phyloP scores from a whole-genome alignment of 441 rosid genomes.

The Erysimum cheiri region DNA sequence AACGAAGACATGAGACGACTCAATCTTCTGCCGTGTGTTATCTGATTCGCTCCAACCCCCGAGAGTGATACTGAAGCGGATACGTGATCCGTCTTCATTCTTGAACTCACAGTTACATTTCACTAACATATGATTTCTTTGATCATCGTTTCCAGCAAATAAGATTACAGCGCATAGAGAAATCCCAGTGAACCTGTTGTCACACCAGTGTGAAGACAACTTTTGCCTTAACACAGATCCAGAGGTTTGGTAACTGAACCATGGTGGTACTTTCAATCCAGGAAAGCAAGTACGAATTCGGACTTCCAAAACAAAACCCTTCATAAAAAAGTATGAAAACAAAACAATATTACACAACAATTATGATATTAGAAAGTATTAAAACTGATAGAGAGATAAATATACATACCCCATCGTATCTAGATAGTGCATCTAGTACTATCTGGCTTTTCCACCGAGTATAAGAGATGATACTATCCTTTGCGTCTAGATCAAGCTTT shows the following conservation, averaged over 20 bases:
- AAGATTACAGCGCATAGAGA: slow-evolving; percentile 21
- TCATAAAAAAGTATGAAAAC: not conserved
- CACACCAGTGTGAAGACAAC: slow-evolving; percentile 11
- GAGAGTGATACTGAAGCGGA: not conserved
- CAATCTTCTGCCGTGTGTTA: not conserved
- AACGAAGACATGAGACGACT: slow-evolving; percentile 19
- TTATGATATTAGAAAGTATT: too few species aligned
- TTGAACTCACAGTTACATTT: not conserved
- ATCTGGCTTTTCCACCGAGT: not conserved
- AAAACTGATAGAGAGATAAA: too few species aligned
- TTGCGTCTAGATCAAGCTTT: slow-evolving; percentile 24
- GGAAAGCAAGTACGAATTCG: not conserved
- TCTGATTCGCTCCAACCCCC: not conserved
- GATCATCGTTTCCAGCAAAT: not conserved
- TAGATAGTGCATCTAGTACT: not conserved
- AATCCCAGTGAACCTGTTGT: not conserved
- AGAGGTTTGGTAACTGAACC: not conserved
- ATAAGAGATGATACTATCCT: not conserved
- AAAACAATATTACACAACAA: not conserved
- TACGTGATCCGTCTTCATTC: not conserved
- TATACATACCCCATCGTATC: not conserved
- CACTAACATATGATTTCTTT: not conserved
- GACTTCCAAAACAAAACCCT: not conserved
- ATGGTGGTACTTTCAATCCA: not conserved
- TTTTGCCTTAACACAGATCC: not conserved